Evolutionary conservation across 2,329 filamentous ascomycete species (phyloP), one percentile per base, ranked within the genome.

Genomic region (Macroventuria anomochaeta): DNA sequence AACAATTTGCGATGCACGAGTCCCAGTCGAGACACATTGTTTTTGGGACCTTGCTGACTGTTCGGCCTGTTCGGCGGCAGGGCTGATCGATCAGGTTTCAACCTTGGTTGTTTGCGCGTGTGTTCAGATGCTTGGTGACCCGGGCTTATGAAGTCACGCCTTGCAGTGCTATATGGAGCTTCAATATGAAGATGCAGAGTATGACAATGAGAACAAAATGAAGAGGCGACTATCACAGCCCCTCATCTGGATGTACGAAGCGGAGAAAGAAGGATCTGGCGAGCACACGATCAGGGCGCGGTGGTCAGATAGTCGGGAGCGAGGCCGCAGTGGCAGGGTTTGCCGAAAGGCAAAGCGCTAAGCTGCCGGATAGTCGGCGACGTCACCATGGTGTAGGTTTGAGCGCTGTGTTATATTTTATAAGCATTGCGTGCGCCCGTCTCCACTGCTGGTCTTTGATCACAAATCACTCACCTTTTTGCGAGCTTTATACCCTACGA

Each of bases 341-440:
- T 62, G 67, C 69, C 62, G 66, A 68, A 54, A 44, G 44, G 47
- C 51, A 53, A 65, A 64, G 47, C 56, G 59, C 64, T 53, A 47
- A 52, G 48, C 37, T 49, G 47, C 52, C 63, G 51, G 61, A 62
- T 43, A 40, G 42, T 70, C 70, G 70, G 69, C 71, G 70, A 74
- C 71, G 71, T 74, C 71, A 74, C 70, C 53, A 71, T 69, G 59
- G 61, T 61, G 61, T 59, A 59, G 58, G 47, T 62, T 64, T 61
- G 52, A 57, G 46, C 51, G 54, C 54, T 50, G 62, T 61, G 34
- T 61, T 61, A 64, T 67, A 61, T 64, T 69, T 71, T 63, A 63
- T 66, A 67, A 59, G 52, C 57, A 52, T 56, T 56, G 51, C 37
- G 59, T 43, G 50, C 52, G 51, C 59, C 44, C 38, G 49, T 57